These are phyloP conservation scores for Xylariaceae sp. DNA, from an alignment of 2,329 filamentous ascomycete genomes.

Conservation along the genomic window DNA sequence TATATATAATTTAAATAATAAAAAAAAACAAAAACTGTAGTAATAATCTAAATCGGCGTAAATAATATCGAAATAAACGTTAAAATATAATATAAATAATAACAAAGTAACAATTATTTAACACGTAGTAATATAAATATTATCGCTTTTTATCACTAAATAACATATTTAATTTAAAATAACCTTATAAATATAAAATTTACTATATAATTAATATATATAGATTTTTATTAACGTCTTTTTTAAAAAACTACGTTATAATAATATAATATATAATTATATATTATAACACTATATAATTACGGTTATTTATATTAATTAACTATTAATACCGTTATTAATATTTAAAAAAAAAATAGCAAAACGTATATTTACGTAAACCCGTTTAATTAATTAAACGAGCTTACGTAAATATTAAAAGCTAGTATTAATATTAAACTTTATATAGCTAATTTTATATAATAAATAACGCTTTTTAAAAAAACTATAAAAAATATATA, in stretches of 20 bases:
- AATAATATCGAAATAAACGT: too few species aligned
- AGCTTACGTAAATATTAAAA: too few species aligned
- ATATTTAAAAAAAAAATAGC: neutral
- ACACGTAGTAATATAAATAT: slow-evolving; percentile 4
- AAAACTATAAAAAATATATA: neutral
- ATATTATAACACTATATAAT: too few species aligned
- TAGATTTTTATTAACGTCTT: too few species aligned
- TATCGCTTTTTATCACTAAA: neutral
- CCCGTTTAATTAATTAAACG: neutral
- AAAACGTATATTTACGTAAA: too few species aligned
- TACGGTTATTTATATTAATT: too few species aligned
- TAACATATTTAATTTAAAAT: neutral
- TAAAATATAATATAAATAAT: too few species aligned
- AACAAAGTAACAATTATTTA: too few species aligned
- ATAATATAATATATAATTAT: too few species aligned
- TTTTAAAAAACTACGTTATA: too few species aligned
- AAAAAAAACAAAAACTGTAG: neutral
- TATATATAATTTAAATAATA: neutral
- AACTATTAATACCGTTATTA: neutral
- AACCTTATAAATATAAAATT: neutral
- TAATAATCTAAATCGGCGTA: neutral
- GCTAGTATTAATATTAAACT: too few species aligned
- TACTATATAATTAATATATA: neutral
- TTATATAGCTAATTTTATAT: neutral
- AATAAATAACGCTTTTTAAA: neutral